Percentiles rank a stretch among this genome's conserved stretches.
phyloP scores from a whole-genome alignment of 2,329 filamentous ascomycete genomes.

The Dactylellina cionopaga region DNA sequence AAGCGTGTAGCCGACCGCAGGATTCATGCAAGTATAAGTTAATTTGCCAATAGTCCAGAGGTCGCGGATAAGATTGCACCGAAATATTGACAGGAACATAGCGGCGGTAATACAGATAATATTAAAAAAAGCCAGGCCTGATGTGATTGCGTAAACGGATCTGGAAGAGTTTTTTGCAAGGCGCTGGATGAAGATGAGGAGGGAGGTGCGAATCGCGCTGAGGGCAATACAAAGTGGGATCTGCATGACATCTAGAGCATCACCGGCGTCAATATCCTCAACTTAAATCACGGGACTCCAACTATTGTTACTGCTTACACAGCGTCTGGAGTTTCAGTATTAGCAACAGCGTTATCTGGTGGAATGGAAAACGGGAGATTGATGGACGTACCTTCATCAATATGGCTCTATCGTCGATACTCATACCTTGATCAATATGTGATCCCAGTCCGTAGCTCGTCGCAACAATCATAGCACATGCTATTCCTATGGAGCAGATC shows the following conservation, averaged over 20 bases:
- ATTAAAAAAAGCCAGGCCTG: background rate
- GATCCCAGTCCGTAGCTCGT: conserved; percentile 3
- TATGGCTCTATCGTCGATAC: background rate
- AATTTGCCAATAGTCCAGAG: too few relatives aligned
- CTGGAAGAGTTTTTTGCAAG: background rate
- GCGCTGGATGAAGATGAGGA: background rate
- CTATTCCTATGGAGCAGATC: background rate
- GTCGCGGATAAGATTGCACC: background rate
- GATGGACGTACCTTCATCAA: conserved; percentile 14
- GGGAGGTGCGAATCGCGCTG: background rate
- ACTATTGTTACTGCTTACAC: too few relatives aligned
- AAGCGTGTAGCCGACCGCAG: too few relatives aligned
- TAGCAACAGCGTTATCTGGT: too few relatives aligned
- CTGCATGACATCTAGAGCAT: too few relatives aligned
- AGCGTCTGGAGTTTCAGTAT: too few relatives aligned
- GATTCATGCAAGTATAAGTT: too few relatives aligned
- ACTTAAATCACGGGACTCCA: too few relatives aligned
- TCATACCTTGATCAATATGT: background rate
- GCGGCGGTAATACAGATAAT: background rate
- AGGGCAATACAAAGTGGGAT: too few relatives aligned
- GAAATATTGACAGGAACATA: background rate
- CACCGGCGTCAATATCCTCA: too few relatives aligned
- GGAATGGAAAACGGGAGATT: too few relatives aligned
- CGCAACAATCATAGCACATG: conserved; percentile 6
- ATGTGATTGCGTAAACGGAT: background rate